Evolutionary conservation across 805 yeast genomes (phyloP), one percentile per base, ranked within the genome.

Genomic region (Kluyveromyces lactis): DNA sequence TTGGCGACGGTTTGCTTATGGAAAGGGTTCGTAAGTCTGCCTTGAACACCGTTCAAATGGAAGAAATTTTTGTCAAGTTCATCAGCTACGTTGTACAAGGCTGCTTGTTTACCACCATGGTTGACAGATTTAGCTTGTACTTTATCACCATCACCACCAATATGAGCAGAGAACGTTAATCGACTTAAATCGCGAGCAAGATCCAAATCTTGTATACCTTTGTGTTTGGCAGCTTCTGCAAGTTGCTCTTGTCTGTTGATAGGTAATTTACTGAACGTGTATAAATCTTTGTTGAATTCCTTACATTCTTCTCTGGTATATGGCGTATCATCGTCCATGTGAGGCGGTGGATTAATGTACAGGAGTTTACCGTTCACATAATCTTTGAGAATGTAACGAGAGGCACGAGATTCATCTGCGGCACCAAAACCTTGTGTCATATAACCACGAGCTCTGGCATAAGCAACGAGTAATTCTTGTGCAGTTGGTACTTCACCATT

Each of bases 391-490:
- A 92, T 76, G 50, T 85, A 83, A 60, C 99, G 74, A 31, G 96
- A 79, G 11, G 98, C 95, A 62, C 98, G 75, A 31, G 95, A 79
- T 60, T 87, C 94, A 68, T 92, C 99, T 2, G 98, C 97, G 50
- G 86, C 77, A 56, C 97, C 97, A 56, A 85, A 89, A 56, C 95
- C 95, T 61, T 94, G 97, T 0, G 96, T 84, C 94, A 86, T 89
- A 60, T 77, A 92, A 52, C 99, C 98, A 64, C 98, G 77, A 3
- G 97, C 92, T 65, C 94, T 75, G 5, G 97, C 97, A 57, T 92
- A 92, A 0, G 97, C 94, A 35, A 77, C 83, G 42, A 92, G 71
- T 29, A 92, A 62, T 60, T 92, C 97, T 56, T 84, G 80, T 0
- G 97, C 83, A 3, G 95, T 85, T 26, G 97, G 95, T 26, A 74